Percentiles rank a stretch among this genome's conserved stretches.
These are phyloP conservation scores for Aspergillus sp. DNA, from an alignment of 2,329 filamentous ascomycete genomes.

Conservation along the genomic window DNA sequence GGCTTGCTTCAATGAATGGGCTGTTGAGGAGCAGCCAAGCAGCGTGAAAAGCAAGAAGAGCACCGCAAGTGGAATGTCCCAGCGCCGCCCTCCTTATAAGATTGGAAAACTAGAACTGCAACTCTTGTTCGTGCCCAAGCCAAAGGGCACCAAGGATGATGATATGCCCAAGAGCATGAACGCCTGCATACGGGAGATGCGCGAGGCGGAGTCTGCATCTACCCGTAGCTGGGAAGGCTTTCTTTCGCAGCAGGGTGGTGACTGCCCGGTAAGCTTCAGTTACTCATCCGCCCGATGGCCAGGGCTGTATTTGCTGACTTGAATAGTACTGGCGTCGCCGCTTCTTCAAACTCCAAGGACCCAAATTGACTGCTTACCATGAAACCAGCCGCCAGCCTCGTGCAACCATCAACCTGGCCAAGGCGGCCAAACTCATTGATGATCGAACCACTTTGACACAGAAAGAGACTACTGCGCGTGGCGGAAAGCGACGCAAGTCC, in stretches of 20 bases:
- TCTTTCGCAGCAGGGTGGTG: constrained; percentile 93
- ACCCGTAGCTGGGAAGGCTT: constrained; percentile 81
- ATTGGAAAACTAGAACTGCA: constrained; percentile 93
- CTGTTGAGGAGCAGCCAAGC: constrained; percentile 77
- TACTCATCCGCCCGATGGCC: neutral
- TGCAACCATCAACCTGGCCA: constrained; percentile 93
- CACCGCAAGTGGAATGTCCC: constrained; percentile 54
- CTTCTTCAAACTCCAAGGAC: constrained; percentile 91
- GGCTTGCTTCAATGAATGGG: constrained; percentile 98
- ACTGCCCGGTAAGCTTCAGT: constrained; percentile 77
- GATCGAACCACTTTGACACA: constrained; percentile 82
- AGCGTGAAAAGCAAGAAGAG: constrained; percentile 94
- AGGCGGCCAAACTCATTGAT: constrained; percentile 90
- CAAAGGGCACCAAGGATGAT: constrained; percentile 80
- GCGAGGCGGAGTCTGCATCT: constrained; percentile 79
- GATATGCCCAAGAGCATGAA: constrained; percentile 99
- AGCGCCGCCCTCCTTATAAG: constrained; percentile 87
- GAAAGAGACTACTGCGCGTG: constrained; percentile 74
- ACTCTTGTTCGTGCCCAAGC: constrained; percentile 89
- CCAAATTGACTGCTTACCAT: constrained; percentile 92
- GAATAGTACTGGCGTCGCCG: constrained; percentile 91
- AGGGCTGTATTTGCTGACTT: constrained; percentile 7
- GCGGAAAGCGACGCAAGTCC: constrained; percentile 80
- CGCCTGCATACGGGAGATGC: constrained; percentile 88
- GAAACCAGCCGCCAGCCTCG: constrained; percentile 93